Conservation (phyloP, 495 filamentous ascomycete genomes). For the Pseudotulostoma volvatum region DNA sequence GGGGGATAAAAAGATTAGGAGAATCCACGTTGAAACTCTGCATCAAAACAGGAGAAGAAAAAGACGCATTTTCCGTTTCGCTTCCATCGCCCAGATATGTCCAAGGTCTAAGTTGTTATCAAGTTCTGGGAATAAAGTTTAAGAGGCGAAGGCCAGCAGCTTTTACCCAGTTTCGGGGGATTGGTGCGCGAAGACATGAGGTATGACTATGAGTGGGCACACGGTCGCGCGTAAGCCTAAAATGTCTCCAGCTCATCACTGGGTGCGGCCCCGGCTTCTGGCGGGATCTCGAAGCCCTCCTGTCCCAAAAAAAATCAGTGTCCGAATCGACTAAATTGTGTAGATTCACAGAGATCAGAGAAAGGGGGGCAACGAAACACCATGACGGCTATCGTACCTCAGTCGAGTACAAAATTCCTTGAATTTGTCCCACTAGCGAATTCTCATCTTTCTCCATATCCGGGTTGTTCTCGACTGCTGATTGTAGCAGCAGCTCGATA, state of each 20-base stretch:
- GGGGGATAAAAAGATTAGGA: no score
- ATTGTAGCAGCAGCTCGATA: slow-evolving; percentile 86
- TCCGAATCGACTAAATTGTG: not conserved
- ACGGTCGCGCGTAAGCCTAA: no score
- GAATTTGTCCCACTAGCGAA: slow-evolving; percentile 81
- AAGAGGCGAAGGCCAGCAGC: no score
- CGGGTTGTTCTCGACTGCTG: slow-evolving; percentile 76
- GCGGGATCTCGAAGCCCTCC: slow-evolving; percentile 39
- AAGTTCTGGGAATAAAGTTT: no score
- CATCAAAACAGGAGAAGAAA: no score
- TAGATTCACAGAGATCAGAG: not conserved
- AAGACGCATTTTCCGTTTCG: no score
- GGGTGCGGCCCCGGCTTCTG: slow-evolving; percentile 17
- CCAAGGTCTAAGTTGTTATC: no score
- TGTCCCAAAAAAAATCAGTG: slow-evolving; percentile 9
- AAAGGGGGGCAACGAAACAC: slow-evolving; percentile 2
- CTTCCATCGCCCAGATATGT: no score
- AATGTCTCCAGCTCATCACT: slow-evolving; percentile 36
- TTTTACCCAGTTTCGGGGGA: no score
- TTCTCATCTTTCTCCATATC: slow-evolving; percentile 87
- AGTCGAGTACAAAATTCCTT: slow-evolving; percentile 91
- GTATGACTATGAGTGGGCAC: no score
- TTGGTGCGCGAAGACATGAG: no score
- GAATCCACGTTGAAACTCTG: no score
- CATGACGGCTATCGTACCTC: slow-evolving; percentile 38